phyloP scores from a whole-genome alignment of 2,329 filamentous ascomycete genomes.

The Monilinia fructicola region DNA sequence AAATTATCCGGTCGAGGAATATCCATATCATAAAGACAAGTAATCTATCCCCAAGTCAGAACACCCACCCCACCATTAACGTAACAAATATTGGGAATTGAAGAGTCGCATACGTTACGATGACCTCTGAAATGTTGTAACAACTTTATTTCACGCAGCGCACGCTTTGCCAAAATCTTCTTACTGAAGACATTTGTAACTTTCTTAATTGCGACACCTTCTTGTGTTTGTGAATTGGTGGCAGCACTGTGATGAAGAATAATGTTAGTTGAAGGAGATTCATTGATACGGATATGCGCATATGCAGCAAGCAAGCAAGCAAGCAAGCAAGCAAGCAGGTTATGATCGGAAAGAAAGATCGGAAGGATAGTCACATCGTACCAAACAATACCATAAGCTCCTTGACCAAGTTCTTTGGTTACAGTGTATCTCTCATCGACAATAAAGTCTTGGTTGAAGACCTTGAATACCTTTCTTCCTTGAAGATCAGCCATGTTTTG shows the following conservation, averaged over 20 bases:
- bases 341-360: neutral
- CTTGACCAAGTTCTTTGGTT: slow-evolving; percentile 97
- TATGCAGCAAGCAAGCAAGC: slow-evolving; percentile 1
- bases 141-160: slow-evolving; percentile 96
- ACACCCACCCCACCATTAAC: slow-evolving; percentile 17
- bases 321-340: neutral
- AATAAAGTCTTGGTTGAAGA: slow-evolving; percentile 99
- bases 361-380: slow-evolving; percentile 48
- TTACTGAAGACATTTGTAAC: slow-evolving; percentile 99
- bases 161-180: slow-evolving; percentile 98
- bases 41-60: slow-evolving; percentile 68
- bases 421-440: slow-evolving; percentile 98
- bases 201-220: slow-evolving; percentile 98
- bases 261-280: slow-evolving; percentile 35
- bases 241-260: slow-evolving; percentile 64
- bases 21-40: slow-evolving; percentile 99
- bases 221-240: slow-evolving; percentile 83
- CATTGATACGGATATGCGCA: slow-evolving; percentile 27
- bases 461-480: slow-evolving; percentile 93
- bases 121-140: slow-evolving; percentile 95
- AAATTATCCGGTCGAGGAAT: slow-evolving; percentile 96
- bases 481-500: slow-evolving; percentile 40
- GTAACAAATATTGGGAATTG: slow-evolving; percentile 28
- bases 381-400: slow-evolving; percentile 98
- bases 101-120: slow-evolving; percentile 64